These are phyloP conservation scores for Paramecium pentaurelia DNA, from an alignment of 73 alveolate genomes.

Conservation along the genomic window DNA sequence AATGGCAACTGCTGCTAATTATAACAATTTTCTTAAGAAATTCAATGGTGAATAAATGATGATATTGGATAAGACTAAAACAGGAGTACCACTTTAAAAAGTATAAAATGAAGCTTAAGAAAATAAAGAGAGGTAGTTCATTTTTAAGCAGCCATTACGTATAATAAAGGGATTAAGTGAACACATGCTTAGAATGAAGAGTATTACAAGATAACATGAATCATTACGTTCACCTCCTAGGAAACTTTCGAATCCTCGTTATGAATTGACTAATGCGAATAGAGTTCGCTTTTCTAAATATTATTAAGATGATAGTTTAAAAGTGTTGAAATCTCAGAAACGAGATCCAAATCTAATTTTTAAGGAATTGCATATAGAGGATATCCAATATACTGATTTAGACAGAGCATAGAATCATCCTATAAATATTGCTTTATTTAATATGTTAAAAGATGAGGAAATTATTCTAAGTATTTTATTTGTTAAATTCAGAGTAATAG, in stretches of 20 bases:
- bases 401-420: conserved; percentile 7
- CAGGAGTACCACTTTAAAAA: not conserved
- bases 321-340: not conserved
- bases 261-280: not conserved
- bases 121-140: not conserved
- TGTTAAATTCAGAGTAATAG: not conserved
- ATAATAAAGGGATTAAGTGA: not conserved
- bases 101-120: not conserved
- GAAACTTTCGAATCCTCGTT: not conserved
- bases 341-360: not conserved
- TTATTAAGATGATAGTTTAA: not conserved
- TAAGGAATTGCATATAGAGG: not conserved
- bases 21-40: not conserved
- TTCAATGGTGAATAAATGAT: not conserved
- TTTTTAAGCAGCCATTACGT: not conserved
- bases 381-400: not conserved
- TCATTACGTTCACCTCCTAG: not conserved
- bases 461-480: not conserved
- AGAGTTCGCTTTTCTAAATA: conserved; percentile 4
- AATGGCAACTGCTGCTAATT: not conserved
- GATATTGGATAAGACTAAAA: not conserved
- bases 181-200: conserved; percentile 10
- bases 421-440: not conserved
- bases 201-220: not conserved
- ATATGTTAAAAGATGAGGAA: conserved; percentile 2